Conservation (phyloP, 2,329 filamentous ascomycete species). For the Trichophyton verrucosum region DNA sequence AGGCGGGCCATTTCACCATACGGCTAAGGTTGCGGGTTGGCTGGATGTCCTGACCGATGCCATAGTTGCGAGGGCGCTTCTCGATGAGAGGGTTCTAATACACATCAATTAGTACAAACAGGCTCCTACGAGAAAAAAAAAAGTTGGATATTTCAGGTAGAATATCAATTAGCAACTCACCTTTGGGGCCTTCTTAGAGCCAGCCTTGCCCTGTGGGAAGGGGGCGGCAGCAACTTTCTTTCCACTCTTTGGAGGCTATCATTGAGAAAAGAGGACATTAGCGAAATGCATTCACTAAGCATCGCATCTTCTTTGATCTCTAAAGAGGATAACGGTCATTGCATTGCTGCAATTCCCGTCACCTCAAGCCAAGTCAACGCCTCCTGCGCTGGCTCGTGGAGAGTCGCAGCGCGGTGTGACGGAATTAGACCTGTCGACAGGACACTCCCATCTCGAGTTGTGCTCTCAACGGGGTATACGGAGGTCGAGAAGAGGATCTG, state of each 20-base stretch:
- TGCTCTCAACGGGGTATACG: slow-evolving; percentile 15
- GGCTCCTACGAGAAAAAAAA: slow-evolving; percentile 1
- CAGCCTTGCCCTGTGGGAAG: slow-evolving; percentile 88
- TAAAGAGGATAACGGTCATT: slow-evolving; percentile 54
- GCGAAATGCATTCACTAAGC: slow-evolving; percentile 63
- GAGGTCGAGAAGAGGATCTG: slow-evolving; percentile 13
- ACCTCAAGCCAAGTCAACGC: slow-evolving; percentile 45
- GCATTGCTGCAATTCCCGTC: slow-evolving; percentile 42
- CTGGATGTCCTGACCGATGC: slow-evolving; percentile 98
- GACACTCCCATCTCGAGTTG: neutral
- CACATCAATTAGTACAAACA: slow-evolving; percentile 12
- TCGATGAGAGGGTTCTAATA: slow-evolving; percentile 94
- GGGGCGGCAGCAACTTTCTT: slow-evolving; percentile 98
- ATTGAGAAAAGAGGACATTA: slow-evolving; percentile 99
- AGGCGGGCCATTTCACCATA: slow-evolving; percentile 99
- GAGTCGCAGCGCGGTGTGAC: slow-evolving; percentile 21
- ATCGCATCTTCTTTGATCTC: slow-evolving; percentile 75
- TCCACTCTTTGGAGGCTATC: slow-evolving; percentile 95
- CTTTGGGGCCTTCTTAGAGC: slow-evolving; percentile 88
- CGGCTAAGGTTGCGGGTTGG: slow-evolving; percentile 87
- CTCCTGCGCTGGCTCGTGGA: slow-evolving; percentile 14
- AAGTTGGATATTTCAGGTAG: neutral
- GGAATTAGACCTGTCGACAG: slow-evolving; percentile 19
- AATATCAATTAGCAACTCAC: slow-evolving; percentile 35
- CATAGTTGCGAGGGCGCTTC: slow-evolving; percentile 95